phyloP scores from a whole-genome alignment of 2,329 filamentous ascomycete genomes.

The Pseudopithomyces maydicus region DNA sequence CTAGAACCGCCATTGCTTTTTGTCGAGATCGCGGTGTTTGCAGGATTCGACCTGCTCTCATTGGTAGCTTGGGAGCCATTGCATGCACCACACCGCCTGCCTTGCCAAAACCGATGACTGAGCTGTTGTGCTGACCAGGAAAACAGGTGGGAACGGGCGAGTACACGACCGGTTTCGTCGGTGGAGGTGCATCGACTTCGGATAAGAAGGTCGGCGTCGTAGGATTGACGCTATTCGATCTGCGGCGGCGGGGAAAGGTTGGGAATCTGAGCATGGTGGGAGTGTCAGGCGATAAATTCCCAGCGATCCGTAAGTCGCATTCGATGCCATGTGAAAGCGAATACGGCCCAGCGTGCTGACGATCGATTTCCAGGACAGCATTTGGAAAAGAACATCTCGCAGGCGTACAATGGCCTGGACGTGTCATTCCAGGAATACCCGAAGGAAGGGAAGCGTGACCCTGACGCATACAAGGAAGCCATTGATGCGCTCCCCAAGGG shows the following conservation, averaged over 20 bases:
- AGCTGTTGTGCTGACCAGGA: constrained; percentile 33
- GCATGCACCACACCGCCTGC: constrained; percentile 16
- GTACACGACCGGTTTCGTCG: constrained; percentile 95
- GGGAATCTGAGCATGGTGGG: constrained; percentile 86
- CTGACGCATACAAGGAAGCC: constrained; percentile 84
- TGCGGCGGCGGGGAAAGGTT: constrained; percentile 87
- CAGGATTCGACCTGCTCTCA: constrained; percentile 15
- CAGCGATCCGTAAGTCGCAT: constrained; percentile 75
- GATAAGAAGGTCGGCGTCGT: constrained; percentile 98
- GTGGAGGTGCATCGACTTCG: constrained; percentile 78
- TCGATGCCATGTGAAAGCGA: background rate
- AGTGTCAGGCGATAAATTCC: constrained; percentile 86
- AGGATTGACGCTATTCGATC: constrained; percentile 85
- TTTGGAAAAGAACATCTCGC: constrained; percentile 82
- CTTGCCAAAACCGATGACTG: background rate
- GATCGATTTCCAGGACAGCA: constrained; percentile 67
- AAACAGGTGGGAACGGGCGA: constrained; percentile 81
- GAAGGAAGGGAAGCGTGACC: constrained; percentile 72
- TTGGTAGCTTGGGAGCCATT: constrained; percentile 7
- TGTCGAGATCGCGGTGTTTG: background rate
- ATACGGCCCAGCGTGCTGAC: constrained; percentile 19
- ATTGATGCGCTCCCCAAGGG: constrained; percentile 83
- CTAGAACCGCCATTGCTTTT: constrained; percentile 10
- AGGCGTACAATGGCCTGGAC: constrained; percentile 88
- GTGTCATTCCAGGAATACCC: constrained; percentile 84